Conservation (phyloP, 352 stramenopile species). For the Pythium rishiriense region DNA sequence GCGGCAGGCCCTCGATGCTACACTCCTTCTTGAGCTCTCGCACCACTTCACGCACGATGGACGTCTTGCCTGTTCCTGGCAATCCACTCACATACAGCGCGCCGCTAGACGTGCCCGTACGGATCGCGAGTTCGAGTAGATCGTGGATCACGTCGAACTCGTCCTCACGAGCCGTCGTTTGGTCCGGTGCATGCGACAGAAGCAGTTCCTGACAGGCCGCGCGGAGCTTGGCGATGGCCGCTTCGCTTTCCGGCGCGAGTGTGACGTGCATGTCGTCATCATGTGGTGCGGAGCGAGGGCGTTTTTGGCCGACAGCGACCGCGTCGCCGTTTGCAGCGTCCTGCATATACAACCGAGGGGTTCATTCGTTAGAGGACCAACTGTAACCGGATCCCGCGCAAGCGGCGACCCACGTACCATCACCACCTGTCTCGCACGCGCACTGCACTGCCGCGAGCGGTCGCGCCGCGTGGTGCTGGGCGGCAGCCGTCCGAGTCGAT, state of each 20-base stretch:
- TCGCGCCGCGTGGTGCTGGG: slow-evolving; percentile 3
- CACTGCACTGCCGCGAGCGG: slow-evolving; percentile 23
- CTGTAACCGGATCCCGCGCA: too few relatives aligned
- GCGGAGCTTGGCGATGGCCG: slow-evolving; percentile 43
- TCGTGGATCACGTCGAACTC: slow-evolving; percentile 63
- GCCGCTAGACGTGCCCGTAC: slow-evolving; percentile 45
- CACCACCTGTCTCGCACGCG: slow-evolving; percentile 14
- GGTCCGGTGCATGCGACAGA: slow-evolving; percentile 52
- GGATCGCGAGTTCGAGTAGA: slow-evolving; percentile 50
- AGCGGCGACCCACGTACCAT: background rate
- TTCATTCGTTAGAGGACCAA: background rate
- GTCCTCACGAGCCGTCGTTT: slow-evolving; percentile 60
- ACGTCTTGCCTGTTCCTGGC: slow-evolving; percentile 69
- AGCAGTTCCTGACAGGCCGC: slow-evolving; percentile 59
- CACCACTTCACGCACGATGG: slow-evolving; percentile 71
- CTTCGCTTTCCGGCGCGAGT: background rate
- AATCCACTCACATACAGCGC: slow-evolving; percentile 76
- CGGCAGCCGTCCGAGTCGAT: slow-evolving; percentile 17
- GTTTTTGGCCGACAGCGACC: slow-evolving; percentile 17
- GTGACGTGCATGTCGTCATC: background rate
- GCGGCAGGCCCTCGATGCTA: slow-evolving; percentile 32
- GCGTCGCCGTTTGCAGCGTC: background rate
- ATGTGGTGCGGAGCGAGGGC: background rate
- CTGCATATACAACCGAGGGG: too few relatives aligned
- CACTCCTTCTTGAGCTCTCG: slow-evolving; percentile 43